Conservation (phyloP, 257 asterid species). For the Solanum bulbocastanum region DNA sequence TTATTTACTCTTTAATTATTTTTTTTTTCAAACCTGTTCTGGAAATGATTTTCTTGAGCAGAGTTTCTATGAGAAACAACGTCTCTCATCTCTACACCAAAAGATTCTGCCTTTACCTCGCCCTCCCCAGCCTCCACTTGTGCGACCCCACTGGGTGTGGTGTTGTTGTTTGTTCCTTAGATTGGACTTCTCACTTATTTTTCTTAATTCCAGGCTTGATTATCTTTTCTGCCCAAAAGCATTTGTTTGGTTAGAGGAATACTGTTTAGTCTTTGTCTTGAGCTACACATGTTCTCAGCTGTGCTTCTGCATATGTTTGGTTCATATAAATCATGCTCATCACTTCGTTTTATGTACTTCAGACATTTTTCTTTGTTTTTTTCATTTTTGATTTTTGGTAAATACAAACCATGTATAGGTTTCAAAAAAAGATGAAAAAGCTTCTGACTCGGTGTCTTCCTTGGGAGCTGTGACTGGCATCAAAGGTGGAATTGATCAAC, state of each 20-base stretch:
- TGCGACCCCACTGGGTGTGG: not conserved
- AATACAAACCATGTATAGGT: constrained; percentile 14
- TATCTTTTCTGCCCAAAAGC: not conserved
- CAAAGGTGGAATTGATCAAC: constrained; percentile 28
- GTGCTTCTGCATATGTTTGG: not conserved
- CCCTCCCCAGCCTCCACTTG: not conserved
- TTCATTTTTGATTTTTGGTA: not conserved
- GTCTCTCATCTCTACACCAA: not conserved
- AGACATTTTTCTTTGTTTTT: not conserved
- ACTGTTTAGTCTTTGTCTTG: not conserved
- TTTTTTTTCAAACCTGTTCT: not conserved
- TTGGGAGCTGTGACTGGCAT: constrained; percentile 21
- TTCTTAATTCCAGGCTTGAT: not conserved
- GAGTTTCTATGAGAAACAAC: not conserved
- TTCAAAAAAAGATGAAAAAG: constrained; percentile 25
- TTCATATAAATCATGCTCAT: not conserved
- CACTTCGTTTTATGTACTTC: not conserved
- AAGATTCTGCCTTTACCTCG: not conserved
- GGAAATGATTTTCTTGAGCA: not conserved
- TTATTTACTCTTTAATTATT: not conserved
- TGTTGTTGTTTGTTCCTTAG: not conserved
- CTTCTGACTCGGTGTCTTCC: constrained; percentile 22
- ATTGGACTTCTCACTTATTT: not conserved
- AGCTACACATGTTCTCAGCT: not conserved
- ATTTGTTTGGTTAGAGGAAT: not conserved